Base-by-base conservation (phyloP, 2,329 filamentous ascomycete species). In the Dissoconium aciculare region DNA sequence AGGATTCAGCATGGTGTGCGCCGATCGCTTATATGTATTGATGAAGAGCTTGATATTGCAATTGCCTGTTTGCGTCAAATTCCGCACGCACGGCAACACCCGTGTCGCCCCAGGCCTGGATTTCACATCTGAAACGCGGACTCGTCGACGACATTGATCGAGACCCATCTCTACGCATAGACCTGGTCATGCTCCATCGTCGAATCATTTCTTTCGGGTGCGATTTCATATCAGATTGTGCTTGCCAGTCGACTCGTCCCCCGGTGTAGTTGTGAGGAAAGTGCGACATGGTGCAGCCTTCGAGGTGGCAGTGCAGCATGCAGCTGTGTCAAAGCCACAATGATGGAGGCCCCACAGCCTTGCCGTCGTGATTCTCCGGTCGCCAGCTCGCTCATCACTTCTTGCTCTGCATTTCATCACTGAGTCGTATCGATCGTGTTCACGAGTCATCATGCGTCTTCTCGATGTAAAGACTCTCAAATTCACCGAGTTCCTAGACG, bases 381-480 rank as follows among this genome's bases (percentile, higher is more conserved):
- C 19, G 19, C 19, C 19, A 23, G 19, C n/a, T n/a, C n/a, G 19
- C 19, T 23, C 19, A 23, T 23, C 19, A 23, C 19, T 23, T 23
- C 8, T 23, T n/a, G 19, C 19, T 23, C 8, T n/a, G 19, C 19
- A 23, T 23, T n/a, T 23, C 19, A 23, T 23, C 8, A 23, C 19
- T 23, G n/a, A 23, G n/a, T 23, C 19, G n/a, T 23, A n/a, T 23
- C 8, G n/a, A 23, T 23, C 19, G n/a, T 23, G 19, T 23, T n/a
- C 19, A 23, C 8, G 19, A 8, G 8, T 23, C 33, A 23, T 19
- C 17, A 40, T 40, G 38, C 29, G 38, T 14, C 32, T 41, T 5
- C 27, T 41, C 5, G 35, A 42, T 17, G 29, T 43, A 10, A 17
- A 37, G n/a, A 33, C 9, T 25, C 34, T 42, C 24, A 15, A 35